phyloP scores from a whole-genome alignment of 75 land plant genomes.

The Azolla pinnata region DNA sequence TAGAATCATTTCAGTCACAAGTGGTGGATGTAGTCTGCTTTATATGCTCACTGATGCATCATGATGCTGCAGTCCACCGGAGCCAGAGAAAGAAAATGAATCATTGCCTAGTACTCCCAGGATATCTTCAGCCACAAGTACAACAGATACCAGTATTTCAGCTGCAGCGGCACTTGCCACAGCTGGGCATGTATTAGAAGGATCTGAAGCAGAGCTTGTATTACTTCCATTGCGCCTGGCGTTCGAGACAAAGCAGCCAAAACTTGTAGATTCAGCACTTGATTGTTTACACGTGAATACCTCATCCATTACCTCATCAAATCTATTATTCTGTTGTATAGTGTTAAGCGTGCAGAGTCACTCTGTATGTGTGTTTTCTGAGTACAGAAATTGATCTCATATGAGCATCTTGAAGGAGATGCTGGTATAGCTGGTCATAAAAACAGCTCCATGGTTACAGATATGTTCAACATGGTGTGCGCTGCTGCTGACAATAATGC shows the following conservation, averaged over 20 bases:
- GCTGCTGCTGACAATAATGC: constrained; percentile 79
- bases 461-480: constrained; percentile 84
- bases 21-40: too few species aligned
- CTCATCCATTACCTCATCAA: neutral
- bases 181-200: constrained; percentile 76
- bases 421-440: constrained; percentile 82
- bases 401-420: constrained; percentile 96
- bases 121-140: too few species aligned
- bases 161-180: constrained; percentile 6
- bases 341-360: neutral
- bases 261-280: constrained; percentile 76
- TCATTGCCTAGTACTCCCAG: too few species aligned
- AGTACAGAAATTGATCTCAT: constrained; percentile 89
- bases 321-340: neutral
- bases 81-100: too few species aligned
- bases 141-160: neutral
- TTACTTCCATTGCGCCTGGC: constrained; percentile 84
- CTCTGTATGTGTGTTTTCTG: neutral
- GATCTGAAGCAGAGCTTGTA: constrained; percentile 66
- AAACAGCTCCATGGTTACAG: constrained; percentile 62
- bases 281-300: constrained; percentile 88
- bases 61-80: too few species aligned
- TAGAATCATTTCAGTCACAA: too few species aligned
- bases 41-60: too few species aligned
- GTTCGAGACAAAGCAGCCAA: constrained; percentile 83